Evolutionary conservation across 2,329 filamentous ascomycete genomes (phyloP), one percentile per base, ranked within the genome.

Genomic region (Penicillium fuscoglaucum): DNA sequence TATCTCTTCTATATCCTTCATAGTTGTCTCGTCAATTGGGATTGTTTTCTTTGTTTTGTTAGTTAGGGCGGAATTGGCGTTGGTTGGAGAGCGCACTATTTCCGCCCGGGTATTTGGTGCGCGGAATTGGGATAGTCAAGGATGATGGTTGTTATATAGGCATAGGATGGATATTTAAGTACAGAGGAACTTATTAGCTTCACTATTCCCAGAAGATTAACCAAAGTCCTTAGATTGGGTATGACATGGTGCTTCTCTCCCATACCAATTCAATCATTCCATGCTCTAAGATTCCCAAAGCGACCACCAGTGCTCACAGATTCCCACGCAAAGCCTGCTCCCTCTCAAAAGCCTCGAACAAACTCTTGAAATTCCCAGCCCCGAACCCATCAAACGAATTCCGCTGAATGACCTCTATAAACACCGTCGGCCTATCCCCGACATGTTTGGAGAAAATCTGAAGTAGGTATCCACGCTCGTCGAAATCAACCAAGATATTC

Each of bases 401-500:
- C 52, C 91, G 82, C 81, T 96, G 91, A 67, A 96, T 96, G 67
- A 96, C 92, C 82, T 96, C 91, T 61, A 96, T 84, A 72, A 96
- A 96, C 35, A 96, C 91, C 6, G 91, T 96, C 29, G 93, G 93
- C n/a, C 92, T 85, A 76, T 96, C 91, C 83, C 96, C 89, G 64
- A 96, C 76, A 61, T 92, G 92, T 83, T 90, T 90, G 40, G 87
- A 88, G 75, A 90, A 90, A 41, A 90, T 81, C 72, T 87, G 84
- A 61, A 87, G 67, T 64, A 96, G 76, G 74, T 96, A 96, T 0
- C 92, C 92, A 24, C 84, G 85, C 81, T 96, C 91, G 67, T 96
- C 92, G 67, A 96, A 96, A 76, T 96, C 92, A 65, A 96, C 91
- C 64, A 96, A 79, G 68, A 96, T 93, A 74, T 91, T 89, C 61